Percentiles rank a stretch among this genome's conserved stretches.
Evolutionary conservation across 495 filamentous ascomycete genomes (phyloP).

Genomic region (Darksidea phi): DNA sequence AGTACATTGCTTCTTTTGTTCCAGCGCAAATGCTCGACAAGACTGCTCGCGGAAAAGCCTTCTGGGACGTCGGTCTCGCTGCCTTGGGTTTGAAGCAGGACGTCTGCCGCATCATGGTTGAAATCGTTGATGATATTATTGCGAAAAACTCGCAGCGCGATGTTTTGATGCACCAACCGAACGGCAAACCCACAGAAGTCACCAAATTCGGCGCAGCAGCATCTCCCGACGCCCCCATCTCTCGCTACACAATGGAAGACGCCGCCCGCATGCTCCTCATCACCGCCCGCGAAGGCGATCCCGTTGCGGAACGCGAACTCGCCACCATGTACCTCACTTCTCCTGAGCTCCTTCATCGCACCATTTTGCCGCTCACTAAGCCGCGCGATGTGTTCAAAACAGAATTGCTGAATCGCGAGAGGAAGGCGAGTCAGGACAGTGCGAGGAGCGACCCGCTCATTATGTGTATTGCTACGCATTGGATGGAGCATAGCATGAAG

Average conservation of each 20-base stretch:
- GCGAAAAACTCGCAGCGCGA: slow-evolving; percentile 56
- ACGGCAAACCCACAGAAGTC: not conserved
- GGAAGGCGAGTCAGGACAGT: slow-evolving; percentile 47
- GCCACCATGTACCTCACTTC: slow-evolving; percentile 93
- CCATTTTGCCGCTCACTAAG: slow-evolving; percentile 78
- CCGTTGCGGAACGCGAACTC: slow-evolving; percentile 90
- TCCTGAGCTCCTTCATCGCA: slow-evolving; percentile 80
- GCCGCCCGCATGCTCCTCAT: slow-evolving; percentile 92
- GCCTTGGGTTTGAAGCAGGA: slow-evolving; percentile 88
- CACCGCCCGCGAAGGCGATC: slow-evolving; percentile 88
- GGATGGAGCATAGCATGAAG: slow-evolving; percentile 89
- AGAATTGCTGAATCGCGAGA: slow-evolving; percentile 74
- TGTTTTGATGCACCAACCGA: slow-evolving; percentile 41
- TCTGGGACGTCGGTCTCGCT: slow-evolving; percentile 89
- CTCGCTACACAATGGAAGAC: slow-evolving; percentile 69
- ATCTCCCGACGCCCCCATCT: slow-evolving; percentile 42
- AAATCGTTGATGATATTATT: slow-evolving; percentile 75
- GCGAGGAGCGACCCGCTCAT: slow-evolving; percentile 78
- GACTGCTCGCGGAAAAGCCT: slow-evolving; percentile 84
- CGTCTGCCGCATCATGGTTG: slow-evolving; percentile 84
- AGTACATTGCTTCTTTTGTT: slow-evolving; percentile 92
- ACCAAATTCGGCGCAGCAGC: not conserved
- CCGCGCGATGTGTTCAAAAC: slow-evolving; percentile 90
- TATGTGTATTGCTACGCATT: slow-evolving; percentile 96
- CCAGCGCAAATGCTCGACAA: slow-evolving; percentile 77